A percentile compares a stretch with the other conserved stretches of the same genome.
phyloP scores from a whole-genome alignment of 164 flowering plant species.

The Piper betle region DNA sequence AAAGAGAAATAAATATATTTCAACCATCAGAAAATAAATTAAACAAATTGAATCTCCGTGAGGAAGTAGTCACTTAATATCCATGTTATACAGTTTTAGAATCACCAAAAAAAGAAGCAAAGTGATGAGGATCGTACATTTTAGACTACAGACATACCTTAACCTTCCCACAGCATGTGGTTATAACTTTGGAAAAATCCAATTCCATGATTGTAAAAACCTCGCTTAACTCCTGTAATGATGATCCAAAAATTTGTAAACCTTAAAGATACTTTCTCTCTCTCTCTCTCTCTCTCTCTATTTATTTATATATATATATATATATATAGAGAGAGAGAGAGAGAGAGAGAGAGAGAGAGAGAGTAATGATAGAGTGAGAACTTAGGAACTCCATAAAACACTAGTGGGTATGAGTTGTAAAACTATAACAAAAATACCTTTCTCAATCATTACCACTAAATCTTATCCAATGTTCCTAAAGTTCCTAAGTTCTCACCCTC shows the following conservation, averaged over 20 bases:
- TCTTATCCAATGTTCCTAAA: no score
- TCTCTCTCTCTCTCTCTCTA: background rate
- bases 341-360: no score
- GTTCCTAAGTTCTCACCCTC: no score
- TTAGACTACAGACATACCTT: conserved; percentile 33
- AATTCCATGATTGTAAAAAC: conserved; percentile 63
- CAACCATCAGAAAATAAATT: background rate
- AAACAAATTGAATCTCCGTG: background rate
- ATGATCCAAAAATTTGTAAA: conserved; percentile 4
- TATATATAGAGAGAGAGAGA: no score
- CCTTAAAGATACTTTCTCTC: background rate
- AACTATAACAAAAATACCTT: no score
- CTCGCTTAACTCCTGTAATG: conserved; percentile 54
- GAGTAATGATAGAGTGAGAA: no score
- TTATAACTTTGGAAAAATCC: conserved; percentile 55
- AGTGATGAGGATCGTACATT: background rate
- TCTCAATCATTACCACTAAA: no score
- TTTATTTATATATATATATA: no score
- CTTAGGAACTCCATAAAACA: no score
- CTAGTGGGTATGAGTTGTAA: no score
- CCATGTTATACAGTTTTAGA: background rate
- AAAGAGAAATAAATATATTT: background rate
- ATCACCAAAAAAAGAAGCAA: background rate
- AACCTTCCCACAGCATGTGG: conserved; percentile 44
- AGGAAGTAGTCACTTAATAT: background rate